A percentile compares a stretch with the other conserved stretches of the same genome.
phyloP scores from a whole-genome alignment of 2,329 filamentous ascomycete genomes.

The Juglanconis oblonga region DNA sequence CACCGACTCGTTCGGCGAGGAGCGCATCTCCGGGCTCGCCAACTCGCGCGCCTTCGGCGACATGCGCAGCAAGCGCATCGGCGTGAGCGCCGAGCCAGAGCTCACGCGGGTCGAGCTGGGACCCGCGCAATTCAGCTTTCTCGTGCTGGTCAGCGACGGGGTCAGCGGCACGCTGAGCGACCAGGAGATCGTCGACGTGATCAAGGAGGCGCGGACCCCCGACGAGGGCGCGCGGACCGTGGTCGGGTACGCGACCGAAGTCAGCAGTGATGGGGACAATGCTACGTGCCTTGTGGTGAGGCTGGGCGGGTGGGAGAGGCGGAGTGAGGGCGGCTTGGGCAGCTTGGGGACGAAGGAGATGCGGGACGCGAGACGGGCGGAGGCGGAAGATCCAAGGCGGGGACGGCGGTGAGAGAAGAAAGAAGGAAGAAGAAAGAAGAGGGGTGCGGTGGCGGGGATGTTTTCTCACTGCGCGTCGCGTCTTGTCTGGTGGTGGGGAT shows the following conservation, averaged over 20 bases:
- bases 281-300: constrained; percentile 66
- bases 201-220: constrained; percentile 90
- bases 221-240: constrained; percentile 79
- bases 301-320: constrained; percentile 67
- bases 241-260: constrained; percentile 85
- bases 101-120: constrained; percentile 74
- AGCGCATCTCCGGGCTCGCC: constrained; percentile 88
- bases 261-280: constrained; percentile 65
- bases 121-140: constrained; percentile 82
- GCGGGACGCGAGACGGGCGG: constrained; percentile 75
- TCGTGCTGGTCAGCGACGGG: constrained; percentile 86
- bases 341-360: constrained; percentile 91
- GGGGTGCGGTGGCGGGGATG: background rate
- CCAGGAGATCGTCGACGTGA: constrained; percentile 92
- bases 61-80: constrained; percentile 85
- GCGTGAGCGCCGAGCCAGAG: constrained; percentile 91
- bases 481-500: too few species aligned
- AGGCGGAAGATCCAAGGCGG: constrained; percentile 78
- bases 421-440: too few species aligned
- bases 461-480: too few species aligned
- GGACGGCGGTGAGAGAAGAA: constrained; percentile 59
- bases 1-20: constrained; percentile 95
- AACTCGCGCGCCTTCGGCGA: constrained; percentile 95
- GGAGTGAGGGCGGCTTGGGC: constrained; percentile 81
- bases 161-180: constrained; percentile 82